Percentiles rank a stretch among this genome's conserved stretches.
phyloP scores from a whole-genome alignment of 306 rosid genomes.

The Herpetospermum pedunculosum region DNA sequence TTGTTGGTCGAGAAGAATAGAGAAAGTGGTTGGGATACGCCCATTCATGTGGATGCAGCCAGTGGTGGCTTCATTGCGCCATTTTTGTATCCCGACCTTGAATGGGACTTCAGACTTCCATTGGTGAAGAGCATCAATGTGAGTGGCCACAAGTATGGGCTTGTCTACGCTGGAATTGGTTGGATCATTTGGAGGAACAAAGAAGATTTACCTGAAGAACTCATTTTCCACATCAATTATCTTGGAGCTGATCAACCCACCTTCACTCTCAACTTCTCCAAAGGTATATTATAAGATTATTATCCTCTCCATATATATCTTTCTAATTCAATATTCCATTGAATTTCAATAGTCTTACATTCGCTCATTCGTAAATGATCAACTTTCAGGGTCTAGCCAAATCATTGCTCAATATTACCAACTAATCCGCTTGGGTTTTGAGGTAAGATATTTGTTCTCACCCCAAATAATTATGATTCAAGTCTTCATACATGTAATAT shows the following conservation, averaged over 20 bases:
- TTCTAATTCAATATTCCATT: too few species aligned
- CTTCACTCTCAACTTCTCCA: conserved; percentile 3
- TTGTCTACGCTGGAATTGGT: conserved; percentile 57
- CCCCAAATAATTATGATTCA: too few species aligned
- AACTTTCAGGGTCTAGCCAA: conserved; percentile 8
- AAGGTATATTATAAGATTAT: too few species aligned
- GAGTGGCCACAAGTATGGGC: conserved; percentile 81
- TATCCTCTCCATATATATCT: too few species aligned
- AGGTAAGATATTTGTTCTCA: too few species aligned
- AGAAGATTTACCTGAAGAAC: conserved; percentile 5
- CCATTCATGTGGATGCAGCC: conserved; percentile 78
- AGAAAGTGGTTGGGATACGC: conserved; percentile 62
- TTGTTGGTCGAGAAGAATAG: conserved; percentile 44
- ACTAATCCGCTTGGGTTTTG: conserved; percentile 9
- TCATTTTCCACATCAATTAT: conserved; percentile 4
- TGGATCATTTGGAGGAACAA: conserved; percentile 15
- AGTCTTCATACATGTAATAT: too few species aligned
- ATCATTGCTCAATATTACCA: conserved; percentile 10
- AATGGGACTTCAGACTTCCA: conserved; percentile 78
- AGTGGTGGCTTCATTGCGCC: conserved; percentile 86
- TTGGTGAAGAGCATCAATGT: conserved; percentile 77
- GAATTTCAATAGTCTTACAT: too few species aligned
- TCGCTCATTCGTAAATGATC: too few species aligned
- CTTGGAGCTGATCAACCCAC: background rate
- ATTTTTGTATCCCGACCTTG: conserved; percentile 59